Percentiles rank a stretch among this genome's conserved stretches.
Evolutionary conservation across 2,329 filamentous ascomycete species (phyloP).

Genomic region (Epichloe brachyelytri): DNA sequence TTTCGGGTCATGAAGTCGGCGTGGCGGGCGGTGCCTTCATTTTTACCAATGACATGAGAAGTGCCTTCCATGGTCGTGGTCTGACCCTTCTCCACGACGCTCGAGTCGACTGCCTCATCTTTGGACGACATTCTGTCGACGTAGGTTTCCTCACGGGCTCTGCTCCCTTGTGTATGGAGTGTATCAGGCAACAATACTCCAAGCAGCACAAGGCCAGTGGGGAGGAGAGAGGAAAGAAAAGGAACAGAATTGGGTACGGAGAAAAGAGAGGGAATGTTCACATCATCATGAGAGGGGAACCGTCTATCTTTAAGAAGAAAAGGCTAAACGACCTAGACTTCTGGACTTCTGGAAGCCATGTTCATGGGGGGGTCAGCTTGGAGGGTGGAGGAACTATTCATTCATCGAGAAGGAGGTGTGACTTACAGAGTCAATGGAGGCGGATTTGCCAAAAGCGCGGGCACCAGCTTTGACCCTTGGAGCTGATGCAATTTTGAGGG

Average conservation of each 20-base stretch:
- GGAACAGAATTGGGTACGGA: background rate
- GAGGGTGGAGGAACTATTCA: constrained; percentile 1
- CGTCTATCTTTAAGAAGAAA: background rate
- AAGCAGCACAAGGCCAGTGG: background rate
- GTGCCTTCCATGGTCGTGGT: constrained; percentile 8
- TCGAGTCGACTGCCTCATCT: constrained; percentile 7
- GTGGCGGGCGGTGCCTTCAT: constrained; percentile 11
- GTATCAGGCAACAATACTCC: background rate
- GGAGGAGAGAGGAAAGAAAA: background rate
- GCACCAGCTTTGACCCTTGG: background rate
- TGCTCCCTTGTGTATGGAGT: background rate
- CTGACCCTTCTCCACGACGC: constrained; percentile 10
- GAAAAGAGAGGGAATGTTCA: background rate
- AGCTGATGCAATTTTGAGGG: constrained; percentile 1
- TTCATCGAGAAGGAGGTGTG: background rate
- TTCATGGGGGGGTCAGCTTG: constrained; percentile 1
- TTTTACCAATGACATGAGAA: constrained; percentile 7
- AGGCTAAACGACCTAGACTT: background rate
- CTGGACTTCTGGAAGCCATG: constrained; percentile 6
- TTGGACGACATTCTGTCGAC: constrained; percentile 10
- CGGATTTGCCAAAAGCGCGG: background rate
- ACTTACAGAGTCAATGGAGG: background rate
- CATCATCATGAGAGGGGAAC: background rate
- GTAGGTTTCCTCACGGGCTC: background rate
- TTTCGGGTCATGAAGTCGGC: constrained; percentile 23